Conservation (phyloP, 257 asterid species). For the Voacanga thouarsii region DNA sequence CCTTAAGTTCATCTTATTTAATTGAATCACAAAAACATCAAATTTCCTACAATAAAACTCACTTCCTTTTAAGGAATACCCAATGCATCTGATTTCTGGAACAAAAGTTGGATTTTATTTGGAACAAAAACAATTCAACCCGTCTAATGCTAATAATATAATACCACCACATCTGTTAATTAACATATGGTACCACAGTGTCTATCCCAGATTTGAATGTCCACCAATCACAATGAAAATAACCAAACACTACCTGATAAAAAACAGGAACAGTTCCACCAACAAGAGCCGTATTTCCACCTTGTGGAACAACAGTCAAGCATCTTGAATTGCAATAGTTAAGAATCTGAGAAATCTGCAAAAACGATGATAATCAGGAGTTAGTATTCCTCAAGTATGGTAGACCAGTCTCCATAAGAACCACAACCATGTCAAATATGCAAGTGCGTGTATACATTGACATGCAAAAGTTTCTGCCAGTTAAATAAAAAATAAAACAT, state of each 20-base stretch:
- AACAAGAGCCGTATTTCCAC: slow-evolving; percentile 98
- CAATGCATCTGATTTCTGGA: neutral
- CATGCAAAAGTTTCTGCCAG: neutral
- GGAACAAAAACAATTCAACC: neutral
- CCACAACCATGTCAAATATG: neutral
- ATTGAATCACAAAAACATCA: neutral
- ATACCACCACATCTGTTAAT: neutral
- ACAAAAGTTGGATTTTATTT: neutral
- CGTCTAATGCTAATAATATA: neutral
- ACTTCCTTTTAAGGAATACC: neutral
- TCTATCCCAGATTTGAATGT: neutral
- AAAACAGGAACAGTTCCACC: slow-evolving; percentile 97
- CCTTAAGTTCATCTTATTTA: neutral
- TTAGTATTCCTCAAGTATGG: neutral
- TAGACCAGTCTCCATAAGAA: neutral
- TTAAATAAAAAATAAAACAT: neutral
- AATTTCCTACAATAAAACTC: neutral
- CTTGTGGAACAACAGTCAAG: slow-evolving; percentile 98
- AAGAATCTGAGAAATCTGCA: slow-evolving; percentile 90
- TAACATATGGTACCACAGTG: neutral
- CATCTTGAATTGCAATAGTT: slow-evolving; percentile 76
- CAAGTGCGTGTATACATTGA: neutral
- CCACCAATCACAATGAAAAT: neutral
- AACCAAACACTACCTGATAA: slow-evolving; percentile 64
- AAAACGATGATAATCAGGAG: slow-evolving; percentile 1